phyloP scores from a whole-genome alignment of 148 eudicot species.

The Pouteria glomerata region DNA sequence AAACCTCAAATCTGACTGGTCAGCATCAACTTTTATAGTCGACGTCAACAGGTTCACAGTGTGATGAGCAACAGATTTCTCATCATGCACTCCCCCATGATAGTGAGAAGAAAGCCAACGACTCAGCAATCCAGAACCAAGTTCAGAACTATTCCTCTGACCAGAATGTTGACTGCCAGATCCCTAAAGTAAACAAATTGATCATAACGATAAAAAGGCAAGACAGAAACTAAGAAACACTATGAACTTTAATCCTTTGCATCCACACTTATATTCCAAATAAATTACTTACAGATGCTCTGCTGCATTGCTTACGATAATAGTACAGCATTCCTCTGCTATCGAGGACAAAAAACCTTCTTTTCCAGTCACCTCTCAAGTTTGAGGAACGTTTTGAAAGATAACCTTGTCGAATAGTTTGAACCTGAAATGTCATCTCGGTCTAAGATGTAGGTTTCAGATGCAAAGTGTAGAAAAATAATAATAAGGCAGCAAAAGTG shows the following conservation, averaged over 20 bases:
- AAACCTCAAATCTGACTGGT: slow-evolving; percentile 93
- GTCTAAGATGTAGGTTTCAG: slow-evolving; percentile 2
- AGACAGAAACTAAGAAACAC: not conserved
- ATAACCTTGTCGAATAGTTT: slow-evolving; percentile 96
- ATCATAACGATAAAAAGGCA: slow-evolving; percentile 15
- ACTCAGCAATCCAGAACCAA: slow-evolving; percentile 92
- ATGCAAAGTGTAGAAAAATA: not conserved
- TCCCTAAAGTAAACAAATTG: slow-evolving; percentile 39
- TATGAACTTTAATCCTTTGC: not conserved
- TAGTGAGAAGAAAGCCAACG: slow-evolving; percentile 99
- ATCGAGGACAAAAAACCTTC: slow-evolving; percentile 97
- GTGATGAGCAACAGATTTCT: slow-evolving; percentile 93
- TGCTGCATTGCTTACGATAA: slow-evolving; percentile 74
- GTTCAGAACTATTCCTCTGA: slow-evolving; percentile 97
- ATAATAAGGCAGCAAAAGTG: not conserved
- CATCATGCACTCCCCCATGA: slow-evolving; percentile 95
- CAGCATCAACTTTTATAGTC: slow-evolving; percentile 96
- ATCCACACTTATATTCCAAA: not conserved
- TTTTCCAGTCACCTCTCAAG: slow-evolving; percentile 96
- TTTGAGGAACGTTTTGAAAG: slow-evolving; percentile 93
- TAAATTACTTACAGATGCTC: slow-evolving; percentile 73
- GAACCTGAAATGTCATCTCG: slow-evolving; percentile 49
- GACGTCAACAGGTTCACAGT: slow-evolving; percentile 93
- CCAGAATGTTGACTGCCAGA: slow-evolving; percentile 80
- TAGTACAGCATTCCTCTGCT: slow-evolving; percentile 94